Base-by-base conservation (phyloP, 805 yeast genomes). In the Komagataella pastoris region DNA sequence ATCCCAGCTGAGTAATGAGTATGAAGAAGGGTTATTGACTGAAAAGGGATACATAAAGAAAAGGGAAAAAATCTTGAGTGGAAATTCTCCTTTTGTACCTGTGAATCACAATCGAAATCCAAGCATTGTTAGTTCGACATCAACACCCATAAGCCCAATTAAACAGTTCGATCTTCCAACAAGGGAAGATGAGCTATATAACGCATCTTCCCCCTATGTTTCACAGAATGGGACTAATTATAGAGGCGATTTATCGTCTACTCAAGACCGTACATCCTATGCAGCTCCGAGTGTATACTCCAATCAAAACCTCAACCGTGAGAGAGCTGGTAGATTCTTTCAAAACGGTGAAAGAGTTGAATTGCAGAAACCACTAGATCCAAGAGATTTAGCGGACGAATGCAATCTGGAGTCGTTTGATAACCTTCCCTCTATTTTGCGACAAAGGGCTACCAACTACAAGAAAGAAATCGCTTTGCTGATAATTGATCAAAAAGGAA, bases 401-500 rank as follows among this genome's bases (percentile, higher is more conserved):
- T 59, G 65, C 1, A 59, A 62, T 7, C 63, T 67, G 3, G 76
- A 72, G 46, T 71, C 73, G 47, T 74, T 77, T 53, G 85, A 81
- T 52, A 79, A 83, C 52, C 68, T 93, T 54, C 83, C 91, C 1
- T 73, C 82, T 6, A 82, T 88, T 14, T 68, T 93, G 53, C 71
- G 90, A 47, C 83, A 80, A 52, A 70, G 99, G 44, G 95, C 88
- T 3, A 71, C 75, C 17, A 67, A 79, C 3, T 81, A 81, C 55
- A 75, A 76, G 17, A 79, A 79, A 51, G 89, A 86, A 52, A 70
- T 74, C 7, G 97, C 97, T 0, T 73, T 91, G 46, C 66, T 82
- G 47, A 76, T 81, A 1, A 69, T 93, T 12, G 96, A 89, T 61
- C 62, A 75, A 3, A 85, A 79, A 57, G 97, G 97, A 5, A 90